Percentiles rank a stretch among this genome's conserved stretches.
phyloP scores from a whole-genome alignment of 2,329 filamentous ascomycete species.

The Aschersonia sp. region DNA sequence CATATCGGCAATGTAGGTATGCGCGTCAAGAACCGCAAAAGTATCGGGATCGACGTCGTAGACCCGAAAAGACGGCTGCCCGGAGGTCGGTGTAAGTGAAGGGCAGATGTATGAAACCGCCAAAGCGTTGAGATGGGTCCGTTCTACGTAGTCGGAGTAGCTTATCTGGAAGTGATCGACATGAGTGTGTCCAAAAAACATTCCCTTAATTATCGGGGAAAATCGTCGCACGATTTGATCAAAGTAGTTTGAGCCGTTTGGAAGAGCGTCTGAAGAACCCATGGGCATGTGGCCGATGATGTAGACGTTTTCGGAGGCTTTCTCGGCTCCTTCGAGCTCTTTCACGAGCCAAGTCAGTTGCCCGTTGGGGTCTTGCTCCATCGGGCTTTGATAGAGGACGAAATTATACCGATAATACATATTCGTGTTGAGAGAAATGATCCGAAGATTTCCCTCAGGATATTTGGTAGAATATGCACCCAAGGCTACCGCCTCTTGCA shows the following conservation, averaged over 20 bases:
- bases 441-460: constrained; percentile 30
- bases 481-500: constrained; percentile 19
- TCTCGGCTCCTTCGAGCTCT: constrained; percentile 38
- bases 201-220: constrained; percentile 32
- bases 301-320: constrained; percentile 34
- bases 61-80: constrained; percentile 39
- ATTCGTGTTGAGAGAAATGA: constrained; percentile 47
- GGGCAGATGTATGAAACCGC: constrained; percentile 37
- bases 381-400: constrained; percentile 34
- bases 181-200: constrained; percentile 44
- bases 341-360: constrained; percentile 36
- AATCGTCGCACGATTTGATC: constrained; percentile 38
- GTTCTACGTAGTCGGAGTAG: constrained; percentile 31
- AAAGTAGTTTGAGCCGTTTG: constrained; percentile 35
- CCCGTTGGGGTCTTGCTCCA: constrained; percentile 32
- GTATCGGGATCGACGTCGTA: constrained; percentile 42
- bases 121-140: constrained; percentile 24
- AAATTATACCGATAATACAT: constrained; percentile 45
- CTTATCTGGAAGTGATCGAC: constrained; percentile 39
- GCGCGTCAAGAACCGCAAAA: constrained; percentile 36
- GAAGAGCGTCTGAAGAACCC: constrained; percentile 33
- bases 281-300: constrained; percentile 42
- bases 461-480: constrained; percentile 35
- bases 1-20: constrained; percentile 40
- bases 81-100: constrained; percentile 37